Conservation (phyloP, 305 asterid genomes). For the Rubia balearica region DNA sequence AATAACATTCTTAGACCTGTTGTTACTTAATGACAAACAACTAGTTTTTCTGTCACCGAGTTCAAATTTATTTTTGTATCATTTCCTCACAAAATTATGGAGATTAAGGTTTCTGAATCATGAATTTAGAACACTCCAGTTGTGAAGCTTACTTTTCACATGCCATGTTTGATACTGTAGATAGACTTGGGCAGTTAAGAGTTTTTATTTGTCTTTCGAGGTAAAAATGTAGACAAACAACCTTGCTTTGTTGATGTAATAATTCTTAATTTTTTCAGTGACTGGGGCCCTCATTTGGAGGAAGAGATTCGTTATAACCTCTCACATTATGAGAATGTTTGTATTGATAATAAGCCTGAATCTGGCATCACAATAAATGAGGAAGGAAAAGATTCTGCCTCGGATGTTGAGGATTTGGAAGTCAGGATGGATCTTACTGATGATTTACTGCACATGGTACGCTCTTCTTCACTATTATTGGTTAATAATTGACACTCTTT, state of each 20-base stretch:
- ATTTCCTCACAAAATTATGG: background rate
- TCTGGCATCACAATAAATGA: slow-evolving; percentile 25
- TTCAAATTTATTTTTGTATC: background rate
- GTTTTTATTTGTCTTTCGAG: background rate
- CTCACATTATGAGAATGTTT: slow-evolving; percentile 27
- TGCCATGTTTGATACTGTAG: background rate
- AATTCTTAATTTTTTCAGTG: slow-evolving; percentile 33
- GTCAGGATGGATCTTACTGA: slow-evolving; percentile 92
- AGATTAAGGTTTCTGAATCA: background rate
- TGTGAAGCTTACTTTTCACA: background rate
- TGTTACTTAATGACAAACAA: background rate
- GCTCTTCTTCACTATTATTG: background rate
- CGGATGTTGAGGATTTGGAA: slow-evolving; percentile 43
- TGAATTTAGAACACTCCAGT: background rate
- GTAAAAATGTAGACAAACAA: background rate
- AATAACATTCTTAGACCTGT: background rate
- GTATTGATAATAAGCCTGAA: slow-evolving; percentile 28
- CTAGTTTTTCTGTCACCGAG: background rate
- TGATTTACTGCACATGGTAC: slow-evolving; percentile 90
- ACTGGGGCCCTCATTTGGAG: slow-evolving; percentile 41
- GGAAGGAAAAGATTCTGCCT: slow-evolving; percentile 26
- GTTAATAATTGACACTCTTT: background rate
- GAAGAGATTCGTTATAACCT: slow-evolving; percentile 30
- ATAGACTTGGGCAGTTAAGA: background rate
- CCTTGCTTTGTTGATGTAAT: slow-evolving; percentile 9